Percentiles rank a stretch among this genome's conserved stretches.
Conservation (phyloP, 202 grass and related monocot genomes). For the Carex sylvatica region DNA sequence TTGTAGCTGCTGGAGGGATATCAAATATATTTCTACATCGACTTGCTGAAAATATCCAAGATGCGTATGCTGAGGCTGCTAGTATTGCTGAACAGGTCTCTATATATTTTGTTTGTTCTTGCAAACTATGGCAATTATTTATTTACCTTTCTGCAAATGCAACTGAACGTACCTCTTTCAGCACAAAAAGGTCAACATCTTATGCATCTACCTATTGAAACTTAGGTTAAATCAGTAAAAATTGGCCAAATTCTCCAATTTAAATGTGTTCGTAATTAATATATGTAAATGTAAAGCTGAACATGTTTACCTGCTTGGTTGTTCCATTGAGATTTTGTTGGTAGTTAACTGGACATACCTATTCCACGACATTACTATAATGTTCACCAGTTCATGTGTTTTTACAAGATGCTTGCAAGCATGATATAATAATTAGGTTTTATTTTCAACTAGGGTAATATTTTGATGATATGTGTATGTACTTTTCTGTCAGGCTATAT, state of each 20-base stretch:
- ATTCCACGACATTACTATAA: background rate
- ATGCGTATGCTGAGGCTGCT: slow-evolving; percentile 96
- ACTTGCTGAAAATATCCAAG: slow-evolving; percentile 99
- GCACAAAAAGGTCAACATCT: background rate
- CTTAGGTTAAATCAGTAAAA: background rate
- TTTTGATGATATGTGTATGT: background rate
- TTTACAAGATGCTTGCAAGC: background rate
- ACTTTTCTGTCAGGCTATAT: slow-evolving; percentile 57
- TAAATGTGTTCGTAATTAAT: background rate
- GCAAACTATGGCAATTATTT: background rate
- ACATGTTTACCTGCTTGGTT: background rate
- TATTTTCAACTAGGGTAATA: slow-evolving; percentile 4
- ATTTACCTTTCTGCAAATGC: background rate
- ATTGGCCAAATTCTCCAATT: background rate
- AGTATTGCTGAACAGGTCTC: slow-evolving; percentile 96
- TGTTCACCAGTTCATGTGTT: background rate
- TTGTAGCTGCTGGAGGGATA: slow-evolving; percentile 97
- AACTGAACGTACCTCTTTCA: background rate
- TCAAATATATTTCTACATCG: slow-evolving; percentile 99
- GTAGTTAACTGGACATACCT: background rate
- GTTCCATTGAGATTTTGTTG: background rate
- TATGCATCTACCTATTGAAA: background rate
- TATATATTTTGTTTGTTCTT: background rate
- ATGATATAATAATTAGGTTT: background rate
- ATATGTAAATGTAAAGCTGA: background rate